Evolutionary conservation across 139 green algal genomes (phyloP).

Genomic region (Picochlorum sp.): DNA sequence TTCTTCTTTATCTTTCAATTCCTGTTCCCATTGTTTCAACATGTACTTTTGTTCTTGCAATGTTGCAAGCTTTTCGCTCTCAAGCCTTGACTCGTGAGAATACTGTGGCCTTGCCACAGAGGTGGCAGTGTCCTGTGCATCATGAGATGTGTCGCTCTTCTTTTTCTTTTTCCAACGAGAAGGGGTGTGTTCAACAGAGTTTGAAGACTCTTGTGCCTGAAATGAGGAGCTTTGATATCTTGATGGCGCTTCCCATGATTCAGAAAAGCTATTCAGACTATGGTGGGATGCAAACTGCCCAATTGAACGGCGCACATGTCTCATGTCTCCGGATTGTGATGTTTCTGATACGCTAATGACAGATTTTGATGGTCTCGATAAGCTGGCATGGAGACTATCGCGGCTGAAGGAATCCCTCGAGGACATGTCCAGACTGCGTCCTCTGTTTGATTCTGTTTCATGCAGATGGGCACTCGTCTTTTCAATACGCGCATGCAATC

Average conservation of each 20-base stretch:
- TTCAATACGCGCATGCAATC: too few species aligned
- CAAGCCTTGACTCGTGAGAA: not conserved
- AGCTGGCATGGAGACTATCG: not conserved
- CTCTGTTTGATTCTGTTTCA: too few species aligned
- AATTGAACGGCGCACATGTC: not conserved
- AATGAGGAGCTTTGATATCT: not conserved
- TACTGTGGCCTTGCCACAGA: not conserved
- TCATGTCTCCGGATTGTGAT: not conserved
- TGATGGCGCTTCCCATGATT: not conserved
- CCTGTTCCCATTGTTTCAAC: constrained; percentile 17
- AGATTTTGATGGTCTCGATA: constrained; percentile 3
- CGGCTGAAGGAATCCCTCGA: too few species aligned
- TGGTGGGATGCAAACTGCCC: constrained; percentile 1
- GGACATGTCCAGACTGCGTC: too few species aligned
- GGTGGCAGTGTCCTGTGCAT: not conserved
- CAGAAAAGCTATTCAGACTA: not conserved
- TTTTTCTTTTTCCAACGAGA: constrained; percentile 1
- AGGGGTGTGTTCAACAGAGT: not conserved
- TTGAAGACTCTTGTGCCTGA: not conserved
- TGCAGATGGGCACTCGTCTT: too few species aligned
- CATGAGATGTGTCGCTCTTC: not conserved
- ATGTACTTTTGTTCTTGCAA: constrained; percentile 25
- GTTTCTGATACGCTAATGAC: not conserved
- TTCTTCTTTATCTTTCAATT: constrained; percentile 22
- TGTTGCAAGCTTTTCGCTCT: constrained; percentile 13